Evolutionary conservation across 208 protist genomes (phyloP).

Genomic region (Trypanosoma mega): DNA sequence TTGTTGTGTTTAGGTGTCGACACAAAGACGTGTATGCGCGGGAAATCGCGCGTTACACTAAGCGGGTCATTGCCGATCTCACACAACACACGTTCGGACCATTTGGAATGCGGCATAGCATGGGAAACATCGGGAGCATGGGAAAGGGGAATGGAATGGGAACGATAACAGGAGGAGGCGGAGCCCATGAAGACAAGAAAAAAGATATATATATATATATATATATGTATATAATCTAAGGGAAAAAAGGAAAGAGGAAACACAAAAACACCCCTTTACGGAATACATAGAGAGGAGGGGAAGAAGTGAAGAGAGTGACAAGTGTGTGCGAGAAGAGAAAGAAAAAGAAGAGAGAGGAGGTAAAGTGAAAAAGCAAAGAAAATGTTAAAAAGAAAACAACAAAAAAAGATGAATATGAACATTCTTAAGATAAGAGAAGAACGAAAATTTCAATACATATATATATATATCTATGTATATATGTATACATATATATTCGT

Average conservation of each 20-base stretch:
- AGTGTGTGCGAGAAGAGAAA: conserved; percentile 16
- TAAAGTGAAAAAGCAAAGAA: neutral
- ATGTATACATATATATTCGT: too few species aligned
- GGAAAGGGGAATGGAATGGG: too few species aligned
- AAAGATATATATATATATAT: conserved; percentile 8
- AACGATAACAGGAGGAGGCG: neutral
- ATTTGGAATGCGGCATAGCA: conserved; percentile 2
- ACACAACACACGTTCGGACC: conserved; percentile 2
- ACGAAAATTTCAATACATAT: neutral
- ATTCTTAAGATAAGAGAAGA: neutral
- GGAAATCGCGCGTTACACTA: conserved; percentile 78
- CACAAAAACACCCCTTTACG: conserved; percentile 5
- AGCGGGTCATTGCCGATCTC: conserved; percentile 48
- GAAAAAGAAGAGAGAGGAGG: conserved; percentile 6
- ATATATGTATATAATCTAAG: conserved; percentile 7
- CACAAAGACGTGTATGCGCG: conserved; percentile 62
- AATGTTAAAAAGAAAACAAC: neutral
- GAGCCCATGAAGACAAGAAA: conserved; percentile 4
- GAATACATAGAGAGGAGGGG: neutral
- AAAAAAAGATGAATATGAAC: neutral
- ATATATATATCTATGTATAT: neutral
- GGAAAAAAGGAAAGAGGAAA: neutral
- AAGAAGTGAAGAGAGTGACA: neutral
- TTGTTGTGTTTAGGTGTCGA: conserved; percentile 26
- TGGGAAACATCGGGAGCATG: too few species aligned